Evolutionary conservation across 352 stramenopile species (phyloP).

Genomic region (Globisporangium canariense): DNA sequence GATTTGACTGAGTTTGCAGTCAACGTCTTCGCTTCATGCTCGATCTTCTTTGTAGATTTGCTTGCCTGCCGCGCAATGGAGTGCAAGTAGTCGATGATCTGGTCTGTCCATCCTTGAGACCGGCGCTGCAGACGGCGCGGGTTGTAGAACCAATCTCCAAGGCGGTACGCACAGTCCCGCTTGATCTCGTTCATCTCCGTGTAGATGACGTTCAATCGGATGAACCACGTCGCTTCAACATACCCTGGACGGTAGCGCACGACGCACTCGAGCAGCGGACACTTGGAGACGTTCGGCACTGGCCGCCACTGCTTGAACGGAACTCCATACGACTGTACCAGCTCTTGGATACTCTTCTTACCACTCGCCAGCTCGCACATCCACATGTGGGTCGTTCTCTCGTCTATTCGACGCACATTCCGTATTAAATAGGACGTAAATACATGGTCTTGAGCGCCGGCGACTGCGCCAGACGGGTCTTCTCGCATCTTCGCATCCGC

Average conservation of each 20-base stretch:
- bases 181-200: constrained; percentile 85
- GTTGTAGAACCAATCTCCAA: constrained; percentile 82
- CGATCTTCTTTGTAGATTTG: constrained; percentile 22
- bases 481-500: constrained; percentile 8
- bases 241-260: constrained; percentile 68
- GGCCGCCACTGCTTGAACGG: constrained; percentile 84
- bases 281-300: constrained; percentile 72
- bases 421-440: constrained; percentile 84
- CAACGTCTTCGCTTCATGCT: constrained; percentile 16
- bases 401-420: constrained; percentile 76
- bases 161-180: constrained; percentile 51
- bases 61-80: constrained; percentile 49
- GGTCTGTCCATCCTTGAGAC: constrained; percentile 77
- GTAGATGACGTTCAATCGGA: constrained; percentile 84
- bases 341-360: constrained; percentile 53
- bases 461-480: neutral
- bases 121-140: constrained; percentile 64
- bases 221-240: constrained; percentile 79
- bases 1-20: constrained; percentile 1
- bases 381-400: constrained; percentile 75
- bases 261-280: constrained; percentile 74
- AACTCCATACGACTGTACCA: constrained; percentile 75
- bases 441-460: constrained; percentile 31
- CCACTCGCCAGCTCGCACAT: constrained; percentile 74
- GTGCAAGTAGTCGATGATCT: constrained; percentile 75